A percentile compares a stretch with the other conserved stretches of the same genome.
phyloP scores from a whole-genome alignment of 306 rosid genomes.

The Sesbania bispinosa region DNA sequence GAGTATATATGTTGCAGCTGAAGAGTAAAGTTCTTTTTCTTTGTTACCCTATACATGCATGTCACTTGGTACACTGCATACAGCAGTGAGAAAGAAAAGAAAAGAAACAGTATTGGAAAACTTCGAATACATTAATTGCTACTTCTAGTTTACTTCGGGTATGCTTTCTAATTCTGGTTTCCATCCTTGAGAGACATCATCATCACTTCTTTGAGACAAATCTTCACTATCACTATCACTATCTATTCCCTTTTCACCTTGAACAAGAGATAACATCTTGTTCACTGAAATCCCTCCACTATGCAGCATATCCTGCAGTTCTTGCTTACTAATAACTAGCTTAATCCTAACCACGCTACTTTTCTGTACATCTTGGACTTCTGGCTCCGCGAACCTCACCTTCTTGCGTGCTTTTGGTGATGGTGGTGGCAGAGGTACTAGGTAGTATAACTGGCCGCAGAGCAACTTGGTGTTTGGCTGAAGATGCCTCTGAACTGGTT shows the following conservation, averaged over 20 bases:
- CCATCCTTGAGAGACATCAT: slow-evolving; percentile 42
- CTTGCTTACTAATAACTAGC: slow-evolving; percentile 65
- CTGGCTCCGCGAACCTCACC: slow-evolving; percentile 72
- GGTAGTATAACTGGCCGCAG: slow-evolving; percentile 51
- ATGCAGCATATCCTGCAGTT: slow-evolving; percentile 55
- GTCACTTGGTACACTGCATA: neutral
- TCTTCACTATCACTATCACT: slow-evolving; percentile 23
- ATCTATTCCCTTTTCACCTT: slow-evolving; percentile 24
- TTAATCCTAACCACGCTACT: slow-evolving; percentile 67
- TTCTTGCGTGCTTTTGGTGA: slow-evolving; percentile 36
- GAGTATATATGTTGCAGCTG: neutral
- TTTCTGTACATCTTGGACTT: slow-evolving; percentile 37
- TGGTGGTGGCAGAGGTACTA: slow-evolving; percentile 41
- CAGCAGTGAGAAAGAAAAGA: slow-evolving; percentile 1
- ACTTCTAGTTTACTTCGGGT: slow-evolving; percentile 70
- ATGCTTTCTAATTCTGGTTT: slow-evolving; percentile 74
- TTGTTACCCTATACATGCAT: neutral
- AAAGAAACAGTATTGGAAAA: neutral
- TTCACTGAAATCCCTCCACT: slow-evolving; percentile 56
- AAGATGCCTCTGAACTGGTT: slow-evolving; percentile 42
- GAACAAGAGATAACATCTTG: slow-evolving; percentile 45
- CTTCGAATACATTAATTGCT: neutral
- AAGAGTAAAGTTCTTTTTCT: neutral
- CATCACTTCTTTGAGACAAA: slow-evolving; percentile 3
- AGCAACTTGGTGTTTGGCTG: slow-evolving; percentile 51